phyloP scores from a whole-genome alignment of 139 green algal species.

The Chlorella sp. region DNA sequence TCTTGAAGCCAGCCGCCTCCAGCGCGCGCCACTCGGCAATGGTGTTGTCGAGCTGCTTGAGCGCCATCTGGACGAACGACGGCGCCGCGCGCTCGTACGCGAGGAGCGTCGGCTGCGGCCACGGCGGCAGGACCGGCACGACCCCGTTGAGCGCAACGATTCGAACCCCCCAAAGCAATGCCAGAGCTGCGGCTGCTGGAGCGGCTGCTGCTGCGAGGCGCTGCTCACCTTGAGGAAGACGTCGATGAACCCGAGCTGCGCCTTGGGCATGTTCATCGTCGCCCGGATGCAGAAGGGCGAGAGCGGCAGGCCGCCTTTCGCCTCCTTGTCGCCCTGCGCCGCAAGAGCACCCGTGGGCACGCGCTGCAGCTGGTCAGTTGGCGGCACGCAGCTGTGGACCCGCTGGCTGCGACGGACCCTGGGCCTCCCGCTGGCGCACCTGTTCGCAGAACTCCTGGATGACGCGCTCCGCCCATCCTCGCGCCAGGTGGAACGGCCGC shows the following conservation, averaged over 20 bases:
- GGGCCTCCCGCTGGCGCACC: no score
- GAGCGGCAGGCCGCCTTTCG: slow-evolving; percentile 44
- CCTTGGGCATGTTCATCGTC: slow-evolving; percentile 52
- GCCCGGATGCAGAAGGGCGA: slow-evolving; percentile 60
- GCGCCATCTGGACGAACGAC: slow-evolving; percentile 31
- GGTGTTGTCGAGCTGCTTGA: slow-evolving; percentile 39
- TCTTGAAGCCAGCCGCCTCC: no score
- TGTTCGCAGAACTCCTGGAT: slow-evolving; percentile 57
- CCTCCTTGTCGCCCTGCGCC: slow-evolving; percentile 64
- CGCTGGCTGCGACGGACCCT: neutral
- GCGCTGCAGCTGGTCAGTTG: neutral
- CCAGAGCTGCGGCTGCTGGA: no score
- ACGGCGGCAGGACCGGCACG: no score
- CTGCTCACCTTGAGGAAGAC: slow-evolving; percentile 48
- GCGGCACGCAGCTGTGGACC: neutral
- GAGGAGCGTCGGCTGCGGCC: slow-evolving; percentile 36
- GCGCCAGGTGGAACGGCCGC: slow-evolving; percentile 42
- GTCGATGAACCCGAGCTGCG: slow-evolving; percentile 59
- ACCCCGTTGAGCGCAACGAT: no score
- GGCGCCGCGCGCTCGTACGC: slow-evolving; percentile 33
- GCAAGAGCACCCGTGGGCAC: neutral
- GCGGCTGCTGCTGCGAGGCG: no score
- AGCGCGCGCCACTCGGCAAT: slow-evolving; percentile 34
- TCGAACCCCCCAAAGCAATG: no score
- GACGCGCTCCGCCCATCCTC: slow-evolving; percentile 49